Conservation (phyloP, 1,284 basidiomycete genomes). For the Exobasidium cylindrosporum region DNA sequence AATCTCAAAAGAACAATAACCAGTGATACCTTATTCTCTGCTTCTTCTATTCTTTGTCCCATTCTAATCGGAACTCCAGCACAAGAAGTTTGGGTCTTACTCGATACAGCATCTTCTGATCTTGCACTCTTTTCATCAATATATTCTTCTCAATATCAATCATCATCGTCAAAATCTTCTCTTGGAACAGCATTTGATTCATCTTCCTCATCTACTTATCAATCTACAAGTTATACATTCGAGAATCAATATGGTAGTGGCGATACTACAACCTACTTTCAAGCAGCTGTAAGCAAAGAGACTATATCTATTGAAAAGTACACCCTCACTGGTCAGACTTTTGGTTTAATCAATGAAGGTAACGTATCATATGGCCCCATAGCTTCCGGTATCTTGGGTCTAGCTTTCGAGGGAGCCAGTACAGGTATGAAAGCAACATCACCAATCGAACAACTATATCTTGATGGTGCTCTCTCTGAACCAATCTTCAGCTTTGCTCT, state of each 20-base stretch:
- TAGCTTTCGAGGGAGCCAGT: conserved; percentile 5
- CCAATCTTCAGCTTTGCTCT: conserved; percentile 1
- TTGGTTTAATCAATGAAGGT: neutral
- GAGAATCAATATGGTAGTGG: conserved; percentile 3
- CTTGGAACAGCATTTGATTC: neutral
- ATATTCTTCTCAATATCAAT: neutral
- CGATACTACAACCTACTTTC: neutral
- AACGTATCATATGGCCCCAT: neutral
- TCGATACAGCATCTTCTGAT: conserved; percentile 6
- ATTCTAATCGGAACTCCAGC: neutral
- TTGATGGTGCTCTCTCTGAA: neutral
- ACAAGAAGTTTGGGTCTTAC: neutral
- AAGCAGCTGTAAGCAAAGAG: neutral
- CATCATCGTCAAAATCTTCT: neutral
- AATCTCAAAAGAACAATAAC: neutral
- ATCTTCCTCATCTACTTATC: neutral
- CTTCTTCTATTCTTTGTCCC: conserved; percentile 1
- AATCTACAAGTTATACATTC: neutral
- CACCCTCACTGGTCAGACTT: neutral
- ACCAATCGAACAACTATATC: neutral
- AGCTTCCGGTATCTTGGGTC: neutral
- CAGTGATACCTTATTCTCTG: neutral
- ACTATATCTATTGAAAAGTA: neutral
- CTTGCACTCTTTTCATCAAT: neutral
- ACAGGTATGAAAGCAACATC: neutral